Conservation (phyloP, 805 yeast genomes). For the Lachancea nothofagi region DNA sequence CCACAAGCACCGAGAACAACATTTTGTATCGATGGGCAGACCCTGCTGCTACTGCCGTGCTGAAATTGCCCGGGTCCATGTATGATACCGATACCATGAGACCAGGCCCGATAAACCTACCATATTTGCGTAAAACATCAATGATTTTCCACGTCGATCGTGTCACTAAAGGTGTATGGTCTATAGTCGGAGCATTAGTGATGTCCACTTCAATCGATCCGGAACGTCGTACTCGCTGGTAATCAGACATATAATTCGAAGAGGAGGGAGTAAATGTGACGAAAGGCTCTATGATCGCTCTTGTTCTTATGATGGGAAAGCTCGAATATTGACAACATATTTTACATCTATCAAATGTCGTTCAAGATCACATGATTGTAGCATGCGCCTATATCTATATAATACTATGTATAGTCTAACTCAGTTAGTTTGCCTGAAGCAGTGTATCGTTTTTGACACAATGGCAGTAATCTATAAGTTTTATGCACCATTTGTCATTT, state of each 20-base stretch:
- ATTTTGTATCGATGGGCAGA: conserved; percentile 76
- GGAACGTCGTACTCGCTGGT: conserved; percentile 6
- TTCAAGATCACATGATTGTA: too few relatives aligned
- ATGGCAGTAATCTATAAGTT: neutral
- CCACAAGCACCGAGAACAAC: conserved; percentile 68
- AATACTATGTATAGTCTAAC: too few relatives aligned
- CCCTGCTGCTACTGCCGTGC: conserved; percentile 93
- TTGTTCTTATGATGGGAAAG: too few relatives aligned
- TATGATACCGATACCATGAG: conserved; percentile 91
- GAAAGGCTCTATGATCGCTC: too few relatives aligned
- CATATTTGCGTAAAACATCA: conserved; percentile 41
- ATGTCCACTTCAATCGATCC: neutral
- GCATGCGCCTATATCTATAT: too few relatives aligned
- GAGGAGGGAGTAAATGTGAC: too few relatives aligned
- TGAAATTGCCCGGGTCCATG: conserved; percentile 97
- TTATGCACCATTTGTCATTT: too few relatives aligned
- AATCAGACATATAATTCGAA: too few relatives aligned
- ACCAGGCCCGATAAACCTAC: conserved; percentile 85
- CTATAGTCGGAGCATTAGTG: neutral
- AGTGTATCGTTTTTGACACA: too few relatives aligned
- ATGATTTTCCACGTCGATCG: conserved; percentile 9
- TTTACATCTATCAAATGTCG: too few relatives aligned
- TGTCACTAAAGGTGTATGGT: neutral
- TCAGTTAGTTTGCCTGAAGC: too few relatives aligned
- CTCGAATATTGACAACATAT: too few relatives aligned